Base-by-base conservation (phyloP, 768 basidiomycete genomes). In the Mycena albidolilacea region DNA sequence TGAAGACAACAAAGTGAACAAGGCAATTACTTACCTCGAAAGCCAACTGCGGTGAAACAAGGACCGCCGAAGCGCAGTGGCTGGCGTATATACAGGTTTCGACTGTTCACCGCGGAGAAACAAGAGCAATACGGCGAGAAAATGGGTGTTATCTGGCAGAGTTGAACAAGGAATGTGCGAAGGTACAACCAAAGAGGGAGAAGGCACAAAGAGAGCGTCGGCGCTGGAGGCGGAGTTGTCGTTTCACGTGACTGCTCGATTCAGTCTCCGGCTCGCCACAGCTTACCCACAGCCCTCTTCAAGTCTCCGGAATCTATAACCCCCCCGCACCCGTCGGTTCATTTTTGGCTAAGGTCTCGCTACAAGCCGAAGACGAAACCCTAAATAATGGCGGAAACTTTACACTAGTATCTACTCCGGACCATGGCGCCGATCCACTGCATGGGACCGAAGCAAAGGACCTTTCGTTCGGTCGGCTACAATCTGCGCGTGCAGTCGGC, bases 71-170 rank as follows among this genome's bases (percentile, higher is more conserved):
- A 41, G 59, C 59, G 59, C 67, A 60, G 48, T 48, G 67, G 21
- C 61, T 39, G 37, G 62, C 62, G 39, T 63, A 62, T 63, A 19
- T 62, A 70, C 67, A 69, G 54, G 67, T 15, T 41, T 35, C 64
- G 55, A 55, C 37, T 38, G 58, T 41, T 39, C 50, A 68, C 50
- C 68, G 48, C 21, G 39, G 59, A 23, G 43, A 61, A 39, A 35
- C 23, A 63, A 44, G 50, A 30, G 60, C 6, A 17, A 39, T 52
- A 52, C 61, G 52, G 30, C 50, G 21, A 15, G 52, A 17, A 35
- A 64, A 48, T 14, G 54, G 38, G 21, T 37, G 69, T 64, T 70
- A 64, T 64, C n/a, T 48, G 17, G 54, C n/a, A 37, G 41, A 48
- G 38, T 58, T 43, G 23, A 39, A 19, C 17, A 65, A 50, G 55